Evolutionary conservation across 768 basidiomycete genomes (phyloP).

Genomic region (Termitomyces sp.): DNA sequence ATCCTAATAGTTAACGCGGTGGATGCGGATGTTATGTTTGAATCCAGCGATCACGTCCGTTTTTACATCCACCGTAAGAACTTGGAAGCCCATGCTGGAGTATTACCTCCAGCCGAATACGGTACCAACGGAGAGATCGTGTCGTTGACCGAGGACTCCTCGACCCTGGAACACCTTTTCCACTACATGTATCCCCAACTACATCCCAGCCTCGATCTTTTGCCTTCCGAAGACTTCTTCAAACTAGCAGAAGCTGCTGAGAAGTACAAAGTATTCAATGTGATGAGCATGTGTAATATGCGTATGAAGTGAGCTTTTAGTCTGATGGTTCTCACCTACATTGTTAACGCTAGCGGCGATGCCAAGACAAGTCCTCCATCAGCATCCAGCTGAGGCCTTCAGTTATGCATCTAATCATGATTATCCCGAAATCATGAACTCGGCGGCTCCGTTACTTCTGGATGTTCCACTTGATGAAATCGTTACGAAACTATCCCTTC

Average conservation of each 20-base stretch:
- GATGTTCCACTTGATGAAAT: neutral
- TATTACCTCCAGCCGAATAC: neutral
- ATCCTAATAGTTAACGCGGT: neutral
- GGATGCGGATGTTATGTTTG: neutral
- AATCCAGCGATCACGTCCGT: neutral
- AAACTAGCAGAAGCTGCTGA: neutral
- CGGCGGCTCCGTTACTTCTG: neutral
- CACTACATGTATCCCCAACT: slow-evolving; percentile 1
- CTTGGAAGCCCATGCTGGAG: neutral
- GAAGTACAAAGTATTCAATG: neutral
- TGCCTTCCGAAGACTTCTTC: neutral
- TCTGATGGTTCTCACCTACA: no score
- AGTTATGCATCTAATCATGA: no score
- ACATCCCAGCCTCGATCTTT: neutral
- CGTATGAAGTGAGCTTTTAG: neutral
- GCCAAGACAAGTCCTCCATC: no score
- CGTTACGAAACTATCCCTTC: neutral
- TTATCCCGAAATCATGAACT: neutral
- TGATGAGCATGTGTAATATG: neutral
- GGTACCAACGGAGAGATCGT: neutral
- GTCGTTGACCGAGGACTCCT: neutral
- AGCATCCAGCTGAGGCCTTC: no score
- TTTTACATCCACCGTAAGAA: neutral
- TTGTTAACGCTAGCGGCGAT: no score
- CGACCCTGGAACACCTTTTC: neutral